These are phyloP conservation scores for Jaltomata sinuosa DNA, from an alignment of 257 asterid genomes.

Conservation along the genomic window DNA sequence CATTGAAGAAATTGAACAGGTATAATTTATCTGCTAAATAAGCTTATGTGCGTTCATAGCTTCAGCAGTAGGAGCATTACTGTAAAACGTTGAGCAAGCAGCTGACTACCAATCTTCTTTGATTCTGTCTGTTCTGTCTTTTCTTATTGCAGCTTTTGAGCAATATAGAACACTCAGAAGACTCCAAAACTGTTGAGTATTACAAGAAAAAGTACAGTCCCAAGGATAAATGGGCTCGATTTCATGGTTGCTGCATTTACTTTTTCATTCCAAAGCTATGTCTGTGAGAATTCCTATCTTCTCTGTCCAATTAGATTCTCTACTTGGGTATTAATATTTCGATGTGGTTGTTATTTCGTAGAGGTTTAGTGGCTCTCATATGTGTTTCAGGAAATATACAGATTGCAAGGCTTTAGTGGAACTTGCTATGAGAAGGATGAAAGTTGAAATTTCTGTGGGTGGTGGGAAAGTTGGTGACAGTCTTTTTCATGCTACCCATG, in stretches of 20 bases:
- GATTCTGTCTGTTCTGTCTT: neutral
- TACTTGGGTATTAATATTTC: neutral
- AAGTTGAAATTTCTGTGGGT: slow-evolving; percentile 52
- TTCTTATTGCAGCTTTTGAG: slow-evolving; percentile 48
- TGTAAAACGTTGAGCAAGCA: neutral
- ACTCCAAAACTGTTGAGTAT: slow-evolving; percentile 37
- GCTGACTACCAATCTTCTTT: neutral
- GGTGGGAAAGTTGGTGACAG: slow-evolving; percentile 61
- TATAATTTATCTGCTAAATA: slow-evolving; percentile 6
- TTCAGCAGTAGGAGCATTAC: neutral
- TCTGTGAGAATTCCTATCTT: slow-evolving; percentile 32
- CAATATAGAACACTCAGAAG: slow-evolving; percentile 29
- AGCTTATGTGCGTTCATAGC: neutral
- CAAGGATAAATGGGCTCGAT: slow-evolving; percentile 67
- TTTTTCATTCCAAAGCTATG: slow-evolving; percentile 45
- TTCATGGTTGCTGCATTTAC: slow-evolving; percentile 70
- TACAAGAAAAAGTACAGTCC: slow-evolving; percentile 77
- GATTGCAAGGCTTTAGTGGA: slow-evolving; percentile 50
- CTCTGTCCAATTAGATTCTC: neutral
- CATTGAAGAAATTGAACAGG: slow-evolving; percentile 62
- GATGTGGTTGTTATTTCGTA: slow-evolving; percentile 2
- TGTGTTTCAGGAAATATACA: slow-evolving; percentile 28
- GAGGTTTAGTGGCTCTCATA: slow-evolving; percentile 9
- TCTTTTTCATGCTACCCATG: slow-evolving; percentile 69
- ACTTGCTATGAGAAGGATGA: slow-evolving; percentile 69